Base-by-base conservation (phyloP, 306 rosid genomes). In the Rosa rugosa region DNA sequence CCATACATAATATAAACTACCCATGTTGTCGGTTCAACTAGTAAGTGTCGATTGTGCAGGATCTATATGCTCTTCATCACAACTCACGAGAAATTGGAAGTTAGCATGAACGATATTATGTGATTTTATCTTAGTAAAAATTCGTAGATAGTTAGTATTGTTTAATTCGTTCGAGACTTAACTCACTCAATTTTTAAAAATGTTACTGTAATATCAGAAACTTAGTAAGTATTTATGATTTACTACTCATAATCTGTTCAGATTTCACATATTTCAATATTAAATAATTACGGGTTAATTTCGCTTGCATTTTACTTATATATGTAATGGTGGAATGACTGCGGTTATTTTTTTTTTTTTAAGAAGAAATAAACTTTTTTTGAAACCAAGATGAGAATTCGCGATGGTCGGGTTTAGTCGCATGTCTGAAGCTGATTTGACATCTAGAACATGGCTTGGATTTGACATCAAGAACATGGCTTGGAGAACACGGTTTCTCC, bases 21-120 rank as follows among this genome's bases (percentile, higher is more conserved):
- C 60, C 42, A 72, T 12, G 18, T 56, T 62, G 63, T 64, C 38
- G n/a, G 44, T 72, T 46, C 66, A 17, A 57, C 72, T 18, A 47
- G 42, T 59, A 59, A 20, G 53, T 59, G 72, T 71, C 77, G 66
- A 18, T 62, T 72, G 65, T 44, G 42, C 25, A 11, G 46, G 20
- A 45, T 44, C 2, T 71, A 46, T 45, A 1, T 34, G 31, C 12
- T 22, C 18, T 54, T 57, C 10, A 22, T 20, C 27, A 8, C 4
- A n/a, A 31, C 36, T 31, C 36, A 31, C 36, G 3, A n/a, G 31
- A 57, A 57, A 22, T 22, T 8, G 31, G 64, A 57, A 51, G n/a
- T 51, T 14, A 16, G 57, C 4, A 47, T 11, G 4, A 13, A 46
- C 9, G 50, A 17, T 6, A 53, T 53, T n/a, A n/a, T n/a, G n/a